Evolutionary conservation across 768 basidiomycete genomes (phyloP).

Genomic region (Boletus subcaerulescens): DNA sequence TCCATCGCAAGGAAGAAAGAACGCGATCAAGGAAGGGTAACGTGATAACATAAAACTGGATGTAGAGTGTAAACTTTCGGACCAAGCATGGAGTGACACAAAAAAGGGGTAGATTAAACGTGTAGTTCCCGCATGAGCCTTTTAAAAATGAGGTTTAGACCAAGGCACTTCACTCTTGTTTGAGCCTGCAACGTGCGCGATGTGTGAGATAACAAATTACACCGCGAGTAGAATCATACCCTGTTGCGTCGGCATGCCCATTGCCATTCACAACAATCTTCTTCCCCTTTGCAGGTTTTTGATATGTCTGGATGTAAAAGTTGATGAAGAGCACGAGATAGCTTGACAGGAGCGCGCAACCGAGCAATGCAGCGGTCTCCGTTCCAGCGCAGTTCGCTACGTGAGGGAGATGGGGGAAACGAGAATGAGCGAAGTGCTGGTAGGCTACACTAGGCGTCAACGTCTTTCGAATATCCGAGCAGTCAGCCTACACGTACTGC

Average conservation of each 20-base stretch:
- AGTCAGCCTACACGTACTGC: slow-evolving; percentile 58
- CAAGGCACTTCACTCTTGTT: slow-evolving; percentile 29
- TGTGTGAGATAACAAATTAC: neutral
- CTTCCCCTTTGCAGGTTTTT: slow-evolving; percentile 51
- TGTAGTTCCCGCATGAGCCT: neutral
- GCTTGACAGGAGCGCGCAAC: slow-evolving; percentile 82
- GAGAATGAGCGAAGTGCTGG: slow-evolving; percentile 70
- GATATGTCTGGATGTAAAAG: slow-evolving; percentile 86
- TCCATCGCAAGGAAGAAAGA: slow-evolving; percentile 10
- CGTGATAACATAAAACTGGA: slow-evolving; percentile 10
- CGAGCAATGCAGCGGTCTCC: slow-evolving; percentile 84
- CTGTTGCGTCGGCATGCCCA: slow-evolving; percentile 40
- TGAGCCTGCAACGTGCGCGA: slow-evolving; percentile 25
- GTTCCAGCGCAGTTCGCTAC: slow-evolving; percentile 85
- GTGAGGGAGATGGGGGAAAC: slow-evolving; percentile 63
- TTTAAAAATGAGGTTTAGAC: neutral
- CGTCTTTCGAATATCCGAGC: neutral
- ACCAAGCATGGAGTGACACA: slow-evolving; percentile 3
- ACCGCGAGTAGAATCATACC: slow-evolving; percentile 19
- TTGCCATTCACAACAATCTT: slow-evolving; percentile 39
- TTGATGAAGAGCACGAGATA: slow-evolving; percentile 96
- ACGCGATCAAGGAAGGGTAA: slow-evolving; percentile 12
- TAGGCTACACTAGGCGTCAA: slow-evolving; percentile 49
- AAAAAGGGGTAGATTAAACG: slow-evolving; percentile 15
- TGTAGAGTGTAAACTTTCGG: slow-evolving; percentile 11